Evolutionary conservation across 176 grass and related monocot genomes (phyloP).

Genomic region (Hyparrhenia diplandra): DNA sequence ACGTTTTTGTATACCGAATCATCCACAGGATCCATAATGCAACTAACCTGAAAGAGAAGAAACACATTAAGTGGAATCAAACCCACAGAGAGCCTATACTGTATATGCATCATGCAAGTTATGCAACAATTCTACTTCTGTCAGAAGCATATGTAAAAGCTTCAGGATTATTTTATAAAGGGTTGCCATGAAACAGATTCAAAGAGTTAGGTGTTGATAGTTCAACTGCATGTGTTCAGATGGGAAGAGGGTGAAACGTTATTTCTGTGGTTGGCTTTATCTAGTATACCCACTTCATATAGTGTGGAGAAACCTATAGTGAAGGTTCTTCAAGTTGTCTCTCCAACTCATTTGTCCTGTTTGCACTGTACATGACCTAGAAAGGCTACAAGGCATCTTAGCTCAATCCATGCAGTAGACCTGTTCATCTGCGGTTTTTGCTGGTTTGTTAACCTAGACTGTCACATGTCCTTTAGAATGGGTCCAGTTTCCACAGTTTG

Average conservation of each 20-base stretch:
- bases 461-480: too few relatives aligned
- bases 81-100: neutral
- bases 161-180: neutral
- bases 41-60: conserved; percentile 41
- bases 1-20: conserved; percentile 55
- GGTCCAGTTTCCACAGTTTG: too few relatives aligned
- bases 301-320: neutral
- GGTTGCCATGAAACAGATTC: neutral
- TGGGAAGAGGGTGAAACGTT: neutral
- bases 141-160: neutral
- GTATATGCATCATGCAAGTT: neutral
- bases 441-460: too few relatives aligned
- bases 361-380: neutral
- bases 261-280: neutral
- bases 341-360: neutral
- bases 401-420: too few relatives aligned
- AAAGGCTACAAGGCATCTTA: too few relatives aligned
- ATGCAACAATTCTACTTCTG: neutral
- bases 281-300: neutral
- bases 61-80: neutral
- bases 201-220: neutral
- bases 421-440: too few relatives aligned
- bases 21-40: conserved; percentile 64
- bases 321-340: neutral
- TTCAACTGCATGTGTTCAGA: neutral